Conservation (phyloP, 1,284 basidiomycete genomes). For the Exsudoporus floridanus region DNA sequence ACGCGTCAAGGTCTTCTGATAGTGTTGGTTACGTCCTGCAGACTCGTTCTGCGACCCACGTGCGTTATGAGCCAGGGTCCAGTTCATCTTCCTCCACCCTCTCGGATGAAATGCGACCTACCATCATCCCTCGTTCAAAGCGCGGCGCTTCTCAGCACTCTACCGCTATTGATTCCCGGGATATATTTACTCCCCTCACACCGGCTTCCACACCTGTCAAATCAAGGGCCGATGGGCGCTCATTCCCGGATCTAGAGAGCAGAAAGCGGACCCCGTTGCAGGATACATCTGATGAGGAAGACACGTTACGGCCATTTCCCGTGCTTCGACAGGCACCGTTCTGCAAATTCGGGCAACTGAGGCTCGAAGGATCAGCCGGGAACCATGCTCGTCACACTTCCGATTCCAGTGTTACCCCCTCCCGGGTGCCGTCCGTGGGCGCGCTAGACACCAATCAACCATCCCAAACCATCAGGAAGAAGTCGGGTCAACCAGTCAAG, state of each 20-base stretch:
- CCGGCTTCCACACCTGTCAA: conserved; percentile 41
- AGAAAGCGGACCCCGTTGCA: conserved; percentile 20
- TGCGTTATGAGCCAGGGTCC: conserved; percentile 35
- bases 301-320: conserved; percentile 14
- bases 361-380: conserved; percentile 28
- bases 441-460: conserved; percentile 13
- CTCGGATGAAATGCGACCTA: conserved; percentile 32
- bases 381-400: conserved; percentile 38
- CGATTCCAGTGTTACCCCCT: conserved; percentile 33
- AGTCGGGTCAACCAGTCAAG: conserved; percentile 90
- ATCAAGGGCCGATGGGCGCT: conserved; percentile 23
- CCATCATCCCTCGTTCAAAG: conserved; percentile 37
- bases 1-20: conserved; percentile 5
- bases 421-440: conserved; percentile 18
- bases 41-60: conserved; percentile 10
- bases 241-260: conserved; percentile 27
- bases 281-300: conserved; percentile 33
- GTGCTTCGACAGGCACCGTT: conserved; percentile 8
- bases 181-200: conserved; percentile 39
- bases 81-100: conserved; percentile 37
- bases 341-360: conserved; percentile 26
- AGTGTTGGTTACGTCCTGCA: conserved; percentile 13
- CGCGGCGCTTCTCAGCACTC: conserved; percentile 35
- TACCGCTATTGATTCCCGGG: conserved; percentile 11
- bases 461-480: conserved; percentile 59